Conservation (phyloP, 2,329 filamentous ascomycete species). For the Polychaeton citri region DNA sequence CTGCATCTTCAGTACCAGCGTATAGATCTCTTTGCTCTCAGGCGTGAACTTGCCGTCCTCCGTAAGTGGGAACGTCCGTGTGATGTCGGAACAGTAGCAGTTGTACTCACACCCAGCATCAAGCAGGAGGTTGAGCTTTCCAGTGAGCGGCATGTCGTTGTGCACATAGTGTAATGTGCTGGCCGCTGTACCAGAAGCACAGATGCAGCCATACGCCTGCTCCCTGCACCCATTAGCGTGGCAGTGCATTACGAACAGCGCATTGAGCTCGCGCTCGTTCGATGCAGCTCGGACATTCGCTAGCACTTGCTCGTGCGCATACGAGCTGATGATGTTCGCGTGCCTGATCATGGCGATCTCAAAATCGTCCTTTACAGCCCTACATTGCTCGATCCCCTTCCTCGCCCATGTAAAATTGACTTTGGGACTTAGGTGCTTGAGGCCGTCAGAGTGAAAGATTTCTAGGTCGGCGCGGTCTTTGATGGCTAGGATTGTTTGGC, state of each 20-base stretch:
- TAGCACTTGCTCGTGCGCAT: slow-evolving; percentile 65
- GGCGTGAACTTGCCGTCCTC: slow-evolving; percentile 48
- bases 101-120: slow-evolving; percentile 57
- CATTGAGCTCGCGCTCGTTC: slow-evolving; percentile 77
- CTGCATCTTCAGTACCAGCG: slow-evolving; percentile 74
- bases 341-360: slow-evolving; percentile 72
- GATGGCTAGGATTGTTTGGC: slow-evolving; percentile 57
- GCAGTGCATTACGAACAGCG: slow-evolving; percentile 62
- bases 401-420: slow-evolving; percentile 47
- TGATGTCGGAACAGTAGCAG: slow-evolving; percentile 49
- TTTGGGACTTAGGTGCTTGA: slow-evolving; percentile 53
- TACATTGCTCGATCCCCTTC: slow-evolving; percentile 61
- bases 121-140: slow-evolving; percentile 67
- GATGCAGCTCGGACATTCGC: slow-evolving; percentile 45
- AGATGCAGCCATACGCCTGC: slow-evolving; percentile 79
- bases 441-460: slow-evolving; percentile 40
- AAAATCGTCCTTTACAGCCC: slow-evolving; percentile 71
- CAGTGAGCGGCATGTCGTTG: slow-evolving; percentile 56
- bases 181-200: slow-evolving; percentile 65
- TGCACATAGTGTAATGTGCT: slow-evolving; percentile 80
- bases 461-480: slow-evolving; percentile 49
- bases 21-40: slow-evolving; percentile 47
- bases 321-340: slow-evolving; percentile 67
- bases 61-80: slow-evolving; percentile 71
- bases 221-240: slow-evolving; percentile 63